A percentile compares a stretch with the other conserved stretches of the same genome.
These are phyloP conservation scores for Podospora pseudopauciseta DNA, from an alignment of 495 filamentous ascomycete species.

Conservation along the genomic window DNA sequence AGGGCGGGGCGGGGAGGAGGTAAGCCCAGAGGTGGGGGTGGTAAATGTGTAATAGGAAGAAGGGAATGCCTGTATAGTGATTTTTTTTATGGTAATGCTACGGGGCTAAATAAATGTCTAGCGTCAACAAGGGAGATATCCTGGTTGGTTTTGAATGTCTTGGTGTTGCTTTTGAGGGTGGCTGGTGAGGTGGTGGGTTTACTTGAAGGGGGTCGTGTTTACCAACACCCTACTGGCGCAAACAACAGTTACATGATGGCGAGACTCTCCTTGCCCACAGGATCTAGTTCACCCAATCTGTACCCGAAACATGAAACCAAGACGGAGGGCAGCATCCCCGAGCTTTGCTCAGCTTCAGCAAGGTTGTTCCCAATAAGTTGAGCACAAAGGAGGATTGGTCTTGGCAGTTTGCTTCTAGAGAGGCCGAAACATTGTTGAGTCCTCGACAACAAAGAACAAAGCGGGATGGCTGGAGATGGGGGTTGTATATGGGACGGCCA, in stretches of 20 bases:
- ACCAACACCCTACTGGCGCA: no score
- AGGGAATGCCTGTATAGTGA: no score
- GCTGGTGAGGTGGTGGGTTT: no score
- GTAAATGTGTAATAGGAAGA: no score
- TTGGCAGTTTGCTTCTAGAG: background rate
- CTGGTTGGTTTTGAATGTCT: background rate
- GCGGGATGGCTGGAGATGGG: no score
- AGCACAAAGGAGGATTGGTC: background rate
- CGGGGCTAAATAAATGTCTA: background rate
- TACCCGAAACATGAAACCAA: background rate
- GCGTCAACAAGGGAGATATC: background rate
- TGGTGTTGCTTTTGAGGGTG: background rate
- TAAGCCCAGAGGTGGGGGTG: slow-evolving; percentile 1
- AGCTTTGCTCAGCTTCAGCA: background rate
- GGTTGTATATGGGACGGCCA: no score
- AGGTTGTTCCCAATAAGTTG: background rate
- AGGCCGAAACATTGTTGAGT: no score
- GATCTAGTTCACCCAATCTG: no score
- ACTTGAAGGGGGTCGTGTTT: no score
- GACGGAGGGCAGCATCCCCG: background rate
- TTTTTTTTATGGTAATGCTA: background rate
- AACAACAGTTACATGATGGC: no score
- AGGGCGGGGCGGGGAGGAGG: slow-evolving; percentile 26
- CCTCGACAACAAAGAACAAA: no score
- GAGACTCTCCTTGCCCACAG: no score